Evolutionary conservation across 1,284 basidiomycete genomes (phyloP).

Genomic region (Leccinum pachyderme): DNA sequence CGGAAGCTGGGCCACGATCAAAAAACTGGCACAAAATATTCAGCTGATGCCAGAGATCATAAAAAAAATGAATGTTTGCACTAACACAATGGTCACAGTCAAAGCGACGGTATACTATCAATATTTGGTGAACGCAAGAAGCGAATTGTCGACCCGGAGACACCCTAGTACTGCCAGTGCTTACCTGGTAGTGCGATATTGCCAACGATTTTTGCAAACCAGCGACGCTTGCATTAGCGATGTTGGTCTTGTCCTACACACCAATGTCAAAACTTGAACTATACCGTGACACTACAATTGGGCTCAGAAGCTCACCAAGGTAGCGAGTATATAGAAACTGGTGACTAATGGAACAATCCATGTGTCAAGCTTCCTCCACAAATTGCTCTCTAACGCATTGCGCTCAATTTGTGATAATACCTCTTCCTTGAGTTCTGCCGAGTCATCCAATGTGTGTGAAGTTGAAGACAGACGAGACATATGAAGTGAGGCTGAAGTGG

Average conservation of each 20-base stretch:
- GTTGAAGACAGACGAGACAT: background rate
- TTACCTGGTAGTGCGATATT: no score
- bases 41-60: no score
- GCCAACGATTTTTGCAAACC: no score
- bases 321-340: slow-evolving; percentile 48
- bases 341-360: slow-evolving; percentile 49
- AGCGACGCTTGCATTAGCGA: no score
- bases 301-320: slow-evolving; percentile 39
- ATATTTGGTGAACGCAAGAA: no score
- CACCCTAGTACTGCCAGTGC: no score
- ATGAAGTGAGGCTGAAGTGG: background rate
- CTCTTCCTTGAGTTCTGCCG: slow-evolving; percentile 6
- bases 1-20: no score
- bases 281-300: background rate
- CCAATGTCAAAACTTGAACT: background rate
- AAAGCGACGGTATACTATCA: no score
- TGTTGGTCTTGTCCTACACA: slow-evolving; percentile 41
- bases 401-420: slow-evolving; percentile 8
- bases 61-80: no score
- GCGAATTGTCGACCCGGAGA: no score
- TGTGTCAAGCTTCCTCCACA: slow-evolving; percentile 50
- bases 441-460: background rate
- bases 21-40: no score
- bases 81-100: no score
- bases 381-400: slow-evolving; percentile 30